Base-by-base conservation (phyloP, 495 filamentous ascomycete genomes). In the Immersiella caudata region DNA sequence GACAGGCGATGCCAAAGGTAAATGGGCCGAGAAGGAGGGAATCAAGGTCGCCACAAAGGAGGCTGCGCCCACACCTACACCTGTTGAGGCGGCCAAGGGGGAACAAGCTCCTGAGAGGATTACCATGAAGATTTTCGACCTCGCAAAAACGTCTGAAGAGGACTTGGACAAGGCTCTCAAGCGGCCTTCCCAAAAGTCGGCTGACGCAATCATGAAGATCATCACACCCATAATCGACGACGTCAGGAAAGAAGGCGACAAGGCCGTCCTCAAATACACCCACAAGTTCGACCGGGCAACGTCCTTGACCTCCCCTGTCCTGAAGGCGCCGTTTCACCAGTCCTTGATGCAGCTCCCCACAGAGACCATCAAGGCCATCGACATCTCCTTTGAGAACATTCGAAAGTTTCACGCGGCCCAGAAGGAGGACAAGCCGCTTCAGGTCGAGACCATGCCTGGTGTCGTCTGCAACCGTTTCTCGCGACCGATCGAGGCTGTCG, bases 201-300 rank as follows among this genome's bases (percentile, higher is more conserved):
- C 91, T 25, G 94, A 97, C 25, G 85, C 88, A 25, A 97, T 98
- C 69, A 91, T 97, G 81, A 87, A 85, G 56, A 92, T 98, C 61
- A 92, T 97, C 26, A 88, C 86, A 18, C 95, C 95, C 2, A 99
- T 99, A 70, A 91, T 99, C 69, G 86, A 92, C 51, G 92, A 92
- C 67, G 88, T 99, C 57, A 90, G 88, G 22, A 80, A 86, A 22
- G 84, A 88, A 52, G 96, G 95, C 26, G 95, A 99, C 78, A 88
- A 89, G 68, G 95, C 90, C 1, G 83, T 99, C 16, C 85, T 98
- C 57, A 89, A 89, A 62, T 97, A 96, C 74, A 97, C 95, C 0
- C 92, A 96, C 84, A 94, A 95, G 80, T 99, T 99, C 71, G 95
- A 99, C 72, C 96, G 92, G 79, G 96, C 95, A 0, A 94, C 90